Base-by-base conservation (phyloP, 164 flowering plant species). In the Tetrastigma voinierianum region DNA sequence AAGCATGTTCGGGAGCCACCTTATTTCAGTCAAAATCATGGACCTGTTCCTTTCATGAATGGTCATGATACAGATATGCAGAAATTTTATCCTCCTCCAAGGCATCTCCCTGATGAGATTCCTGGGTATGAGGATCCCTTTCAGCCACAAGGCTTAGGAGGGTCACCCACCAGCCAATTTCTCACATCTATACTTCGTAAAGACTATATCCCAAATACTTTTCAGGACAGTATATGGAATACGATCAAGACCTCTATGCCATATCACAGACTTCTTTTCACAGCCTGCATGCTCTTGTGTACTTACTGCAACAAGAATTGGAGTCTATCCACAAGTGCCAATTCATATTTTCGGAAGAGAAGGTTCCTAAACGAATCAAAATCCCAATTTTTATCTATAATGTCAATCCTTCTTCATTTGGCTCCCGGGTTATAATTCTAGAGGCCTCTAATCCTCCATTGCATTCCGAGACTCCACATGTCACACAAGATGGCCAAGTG, bases 241-340 rank as follows among this genome's bases (percentile, higher is more conserved):
- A 64, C 18, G 77, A 69, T 55, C 62, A 72, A 1, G 86, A 78
- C 21, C 48, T 69, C 12, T 64, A 66, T 69, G 78, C 71, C 83
- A 2, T 81, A 76, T 72, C 76, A 70, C 51, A 77, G 62, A 62
- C 82, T 20, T 64, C 68, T 61, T 75, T 74, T 71, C 90, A 86
- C 89, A 81, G 24, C 81, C 85, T 49, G 51, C 86, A 11, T 89
- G 93, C 76, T 75, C 86, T 68, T 90, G 95, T 67, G 69, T 69
- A 43, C 80, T 17, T 90, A 91, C 70, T 78, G 67, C 78, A 75
- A 80, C 46, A 81, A 71, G 52, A 79, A 81, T 53, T 75, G 69
- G 75, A 64, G 77, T 61, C 24, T 78, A 83, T 14, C 62, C 69
- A 32, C 81, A 78, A 62, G 80, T 68, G 52, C 84, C 82, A 51